phyloP scores from a whole-genome alignment of 2,329 filamentous ascomycete species.

The Pseudovirgaria hyperparasitica region DNA sequence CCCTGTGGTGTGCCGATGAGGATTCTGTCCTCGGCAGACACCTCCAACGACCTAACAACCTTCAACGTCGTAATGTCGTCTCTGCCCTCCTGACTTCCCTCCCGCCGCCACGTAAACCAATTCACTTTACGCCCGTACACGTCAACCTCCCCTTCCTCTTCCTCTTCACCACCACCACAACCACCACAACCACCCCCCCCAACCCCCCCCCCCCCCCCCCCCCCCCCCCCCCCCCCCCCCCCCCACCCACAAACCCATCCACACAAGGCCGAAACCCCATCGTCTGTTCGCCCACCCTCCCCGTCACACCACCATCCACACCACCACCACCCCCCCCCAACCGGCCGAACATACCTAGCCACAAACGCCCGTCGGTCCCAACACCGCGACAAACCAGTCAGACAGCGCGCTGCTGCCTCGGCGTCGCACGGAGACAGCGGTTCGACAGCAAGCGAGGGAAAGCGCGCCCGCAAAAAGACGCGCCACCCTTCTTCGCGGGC shows the following conservation, averaged over 20 bases:
- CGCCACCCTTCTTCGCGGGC: constrained; percentile 36
- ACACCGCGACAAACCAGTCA: constrained; percentile 44
- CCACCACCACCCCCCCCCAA: no score
- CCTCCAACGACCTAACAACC: constrained; percentile 33
- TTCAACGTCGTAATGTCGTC: constrained; percentile 49
- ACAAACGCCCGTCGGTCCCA: constrained; percentile 44
- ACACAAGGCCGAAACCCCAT: constrained; percentile 48
- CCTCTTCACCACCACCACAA: constrained; percentile 37
- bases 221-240: constrained; percentile 28
- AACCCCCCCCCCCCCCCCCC: constrained; percentile 41
- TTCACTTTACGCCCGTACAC: constrained; percentile 19
- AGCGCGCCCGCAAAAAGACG: constrained; percentile 33
- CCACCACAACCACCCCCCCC: constrained; percentile 47
- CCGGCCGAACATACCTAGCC: constrained; percentile 38
- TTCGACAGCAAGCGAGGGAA: constrained; percentile 31
- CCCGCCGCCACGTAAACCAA: constrained; percentile 42
- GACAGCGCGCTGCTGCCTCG: constrained; percentile 38
- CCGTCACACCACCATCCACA: no score
- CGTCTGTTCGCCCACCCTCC: constrained; percentile 32
- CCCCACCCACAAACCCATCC: constrained; percentile 46
- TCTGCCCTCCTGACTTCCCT: constrained; percentile 36
- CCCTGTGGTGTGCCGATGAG: constrained; percentile 46
- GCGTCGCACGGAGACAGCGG: constrained; percentile 21
- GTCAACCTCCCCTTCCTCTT: constrained; percentile 15
- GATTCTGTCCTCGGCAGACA: constrained; percentile 28